Evolutionary conservation across 2,329 filamentous ascomycete genomes (phyloP).

Genomic region (Helminthosporium solani): DNA sequence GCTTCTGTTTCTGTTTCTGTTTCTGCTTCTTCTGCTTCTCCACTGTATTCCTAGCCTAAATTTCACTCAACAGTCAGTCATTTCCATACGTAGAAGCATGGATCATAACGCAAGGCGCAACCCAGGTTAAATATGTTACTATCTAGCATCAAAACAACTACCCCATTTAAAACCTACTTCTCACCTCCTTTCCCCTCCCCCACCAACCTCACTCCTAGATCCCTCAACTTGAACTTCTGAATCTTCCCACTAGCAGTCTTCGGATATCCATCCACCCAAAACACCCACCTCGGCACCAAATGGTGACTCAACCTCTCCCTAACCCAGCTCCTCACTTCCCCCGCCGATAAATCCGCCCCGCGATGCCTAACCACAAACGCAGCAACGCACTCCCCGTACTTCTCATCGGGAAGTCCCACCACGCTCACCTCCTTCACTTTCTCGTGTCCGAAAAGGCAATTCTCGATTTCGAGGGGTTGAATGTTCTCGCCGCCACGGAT

Average conservation of each 20-base stretch:
- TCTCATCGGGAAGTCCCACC: constrained; percentile 77
- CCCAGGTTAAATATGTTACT: too few relatives aligned
- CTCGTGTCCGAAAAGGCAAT: constrained; percentile 74
- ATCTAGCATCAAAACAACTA: too few relatives aligned
- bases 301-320: constrained; percentile 69
- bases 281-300: constrained; percentile 83
- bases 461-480: constrained; percentile 89
- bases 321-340: constrained; percentile 72
- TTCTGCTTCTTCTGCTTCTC: neutral
- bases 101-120: neutral
- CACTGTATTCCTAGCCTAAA: too few relatives aligned
- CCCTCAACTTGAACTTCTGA: constrained; percentile 84
- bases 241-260: constrained; percentile 98
- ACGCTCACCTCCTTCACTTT: constrained; percentile 75
- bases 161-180: neutral
- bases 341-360: constrained; percentile 44
- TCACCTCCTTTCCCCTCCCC: constrained; percentile 25
- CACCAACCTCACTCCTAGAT: constrained; percentile 53
- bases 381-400: constrained; percentile 82
- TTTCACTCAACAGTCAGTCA: neutral
- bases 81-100: constrained; percentile 1
- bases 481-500: constrained; percentile 96
- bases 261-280: constrained; percentile 80
- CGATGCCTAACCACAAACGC: constrained; percentile 69
- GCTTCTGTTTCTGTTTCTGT: neutral